Base-by-base conservation (phyloP, 2,329 filamentous ascomycete species). In the Alternaria postmessia region DNA sequence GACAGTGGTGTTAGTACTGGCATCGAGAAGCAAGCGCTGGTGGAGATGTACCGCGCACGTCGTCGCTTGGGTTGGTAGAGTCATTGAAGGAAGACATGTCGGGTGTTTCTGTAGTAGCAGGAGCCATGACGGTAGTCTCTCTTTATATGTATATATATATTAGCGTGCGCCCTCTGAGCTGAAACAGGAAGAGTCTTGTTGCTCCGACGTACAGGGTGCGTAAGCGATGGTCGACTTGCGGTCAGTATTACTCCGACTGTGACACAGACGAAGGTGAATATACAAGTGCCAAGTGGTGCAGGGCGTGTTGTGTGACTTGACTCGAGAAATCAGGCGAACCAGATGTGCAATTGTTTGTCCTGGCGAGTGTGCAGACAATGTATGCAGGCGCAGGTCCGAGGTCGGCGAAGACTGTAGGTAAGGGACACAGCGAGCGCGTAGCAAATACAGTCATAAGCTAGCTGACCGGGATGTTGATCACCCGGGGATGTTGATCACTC, bases 11-110 rank as follows among this genome's bases (percentile, higher is more conserved):
- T 70, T 46, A 75, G 68, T 39, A 65, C 7, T 36, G 42, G 30
- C 26, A 26, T 16, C 22, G 44, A n/a, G 36, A 22, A 26, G 24
- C 6, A 14, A 22, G 3, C 20, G 26, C 32, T 41, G 22, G 32
- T 46, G 57, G 41, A 22, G 24, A 42, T 61, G 54, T 81, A 85
- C 84, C 82, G 76, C 84, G 83, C 69, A 85, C 83, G 72, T 86
- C 84, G 74, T 85, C 84, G 67, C 77, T 80, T 49, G 78, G 71
- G 63, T 77, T 63, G 52, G 73, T 70, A 28, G 72, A 62, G 16
- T 74, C 64, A 47, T 64, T 63, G 59, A 63, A 63, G 61, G 73
- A 67, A 60, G 73, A 63, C 75, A 78, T 77, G 53, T 71, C 58
- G 56, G 59, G 59, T 44, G 65, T 32, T 28, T 59, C 38, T 57